Evolutionary conservation across 2,329 filamentous ascomycete species (phyloP).

Genomic region (Aschersonia sp.): DNA sequence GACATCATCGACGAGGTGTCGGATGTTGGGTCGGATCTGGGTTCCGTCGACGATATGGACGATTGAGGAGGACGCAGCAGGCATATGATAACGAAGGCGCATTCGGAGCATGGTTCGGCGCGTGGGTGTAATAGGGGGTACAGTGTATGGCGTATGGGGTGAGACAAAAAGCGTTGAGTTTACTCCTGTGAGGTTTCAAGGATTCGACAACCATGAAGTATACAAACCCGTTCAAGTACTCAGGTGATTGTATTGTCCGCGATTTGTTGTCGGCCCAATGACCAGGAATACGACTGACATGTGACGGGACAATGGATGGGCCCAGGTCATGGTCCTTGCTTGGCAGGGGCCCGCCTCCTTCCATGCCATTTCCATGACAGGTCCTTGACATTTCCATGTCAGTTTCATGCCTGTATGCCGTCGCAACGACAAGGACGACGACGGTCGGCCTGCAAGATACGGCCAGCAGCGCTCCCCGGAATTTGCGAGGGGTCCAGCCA

Average conservation of each 20-base stretch:
- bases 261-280: too few species aligned
- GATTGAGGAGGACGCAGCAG: neutral
- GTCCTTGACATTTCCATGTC: too few species aligned
- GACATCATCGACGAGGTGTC: slow-evolving; percentile 4
- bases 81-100: neutral
- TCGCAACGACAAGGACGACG: too few species aligned
- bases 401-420: too few species aligned
- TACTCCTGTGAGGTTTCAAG: neutral
- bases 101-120: neutral
- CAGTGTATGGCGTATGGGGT: neutral
- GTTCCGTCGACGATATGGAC: slow-evolving; percentile 1
- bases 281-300: too few species aligned
- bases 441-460: neutral
- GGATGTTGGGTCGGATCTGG: slow-evolving; percentile 3
- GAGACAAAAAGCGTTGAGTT: neutral
- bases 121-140: neutral
- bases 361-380: too few species aligned
- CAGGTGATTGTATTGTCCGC: too few species aligned
- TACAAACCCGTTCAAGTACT: too few species aligned
- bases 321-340: too few species aligned
- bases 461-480: neutral
- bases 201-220: neutral
- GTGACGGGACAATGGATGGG: too few species aligned
- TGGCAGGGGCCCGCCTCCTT: too few species aligned
- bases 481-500: neutral